Base-by-base conservation (phyloP, 371 early-diverging fungal genomes). In the Rhizomucor miehei region DNA sequence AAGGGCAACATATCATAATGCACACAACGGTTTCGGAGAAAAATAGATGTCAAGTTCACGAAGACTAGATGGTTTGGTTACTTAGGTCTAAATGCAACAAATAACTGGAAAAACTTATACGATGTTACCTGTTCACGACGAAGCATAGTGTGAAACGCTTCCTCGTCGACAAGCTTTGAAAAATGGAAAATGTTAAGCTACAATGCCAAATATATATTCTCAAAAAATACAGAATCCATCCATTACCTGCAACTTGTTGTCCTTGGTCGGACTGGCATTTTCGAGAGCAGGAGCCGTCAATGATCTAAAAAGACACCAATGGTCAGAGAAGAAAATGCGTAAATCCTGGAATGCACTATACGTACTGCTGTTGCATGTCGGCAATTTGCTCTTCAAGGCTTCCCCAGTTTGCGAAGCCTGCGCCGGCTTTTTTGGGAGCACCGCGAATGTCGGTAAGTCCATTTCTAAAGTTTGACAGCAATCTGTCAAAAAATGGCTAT, bases 401-500 rank as follows among this genome's bases (percentile, higher is more conserved):
- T 11, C 54, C 54, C 54, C 54, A 54, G 39, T 54, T 54, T 21
- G 47, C 54, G 21, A 47, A 54, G 5, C 54, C 54, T 1, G 54
- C 54, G 20, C 54, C 54, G 17, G 54, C 23, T 25, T 54, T 54
- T n/a, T 54, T 54, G 13, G 44, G 46, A 34, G 47, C 36, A 36
- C 54, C 29, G 21, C 54, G 54, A 37, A 54, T 46, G 25, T 54
- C 54, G 19, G 36, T 47, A 34, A 45, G 47, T 8, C 54, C 54
- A 46, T 54, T 54, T 47, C 54, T 54, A 29, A 8, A 6, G 14
- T 41, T 3, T 41, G 41, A 41, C 41, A 41, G 41, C 8, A 3
- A 29, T 5, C 41, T 11, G 11, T 41, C 6, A 6, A 14, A 41
- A 41, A 16, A 6, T 3, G 41, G 54, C 24, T 48, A 25, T 24